These are phyloP conservation scores for Paraglomus brasilianum DNA, from an alignment of 192 early-diverging fungal species.

Conservation along the genomic window DNA sequence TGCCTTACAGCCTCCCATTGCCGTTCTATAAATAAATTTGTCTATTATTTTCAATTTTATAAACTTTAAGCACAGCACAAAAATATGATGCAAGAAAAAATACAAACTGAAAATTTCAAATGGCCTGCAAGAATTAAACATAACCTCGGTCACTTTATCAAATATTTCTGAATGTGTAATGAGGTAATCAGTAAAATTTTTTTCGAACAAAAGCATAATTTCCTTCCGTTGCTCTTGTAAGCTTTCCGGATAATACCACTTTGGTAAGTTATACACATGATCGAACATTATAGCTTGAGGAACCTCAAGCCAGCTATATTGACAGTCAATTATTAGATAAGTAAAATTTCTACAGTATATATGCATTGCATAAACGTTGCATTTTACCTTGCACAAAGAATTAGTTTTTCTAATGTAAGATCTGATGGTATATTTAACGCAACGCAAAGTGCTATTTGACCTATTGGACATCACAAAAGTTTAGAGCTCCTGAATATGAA, in stretches of 20 bases:
- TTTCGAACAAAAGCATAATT: too few relatives aligned
- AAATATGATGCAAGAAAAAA: too few relatives aligned
- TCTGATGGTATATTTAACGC: not conserved
- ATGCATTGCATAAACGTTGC: not conserved
- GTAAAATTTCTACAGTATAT: too few relatives aligned
- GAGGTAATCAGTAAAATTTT: not conserved
- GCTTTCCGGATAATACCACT: not conserved
- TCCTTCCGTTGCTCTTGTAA: not conserved
- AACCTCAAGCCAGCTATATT: too few relatives aligned
- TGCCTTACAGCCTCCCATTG: too few relatives aligned
- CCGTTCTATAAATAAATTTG: too few relatives aligned
- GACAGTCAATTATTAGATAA: not conserved
- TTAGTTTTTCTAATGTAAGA: constrained; percentile 1
- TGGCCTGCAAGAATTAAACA: too few relatives aligned
- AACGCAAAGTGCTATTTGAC: not conserved
- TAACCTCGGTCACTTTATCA: not conserved
- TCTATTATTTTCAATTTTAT: too few relatives aligned
- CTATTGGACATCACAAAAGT: not conserved
- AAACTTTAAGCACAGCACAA: too few relatives aligned
- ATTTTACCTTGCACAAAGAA: not conserved
- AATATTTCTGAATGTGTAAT: not conserved
- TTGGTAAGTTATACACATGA: not conserved
- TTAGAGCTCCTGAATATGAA: not conserved
- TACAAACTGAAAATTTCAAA: too few relatives aligned
- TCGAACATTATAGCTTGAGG: not conserved